Evolutionary conservation across 768 basidiomycete genomes (phyloP).

Genomic region (Clitopilus passeckerianus): DNA sequence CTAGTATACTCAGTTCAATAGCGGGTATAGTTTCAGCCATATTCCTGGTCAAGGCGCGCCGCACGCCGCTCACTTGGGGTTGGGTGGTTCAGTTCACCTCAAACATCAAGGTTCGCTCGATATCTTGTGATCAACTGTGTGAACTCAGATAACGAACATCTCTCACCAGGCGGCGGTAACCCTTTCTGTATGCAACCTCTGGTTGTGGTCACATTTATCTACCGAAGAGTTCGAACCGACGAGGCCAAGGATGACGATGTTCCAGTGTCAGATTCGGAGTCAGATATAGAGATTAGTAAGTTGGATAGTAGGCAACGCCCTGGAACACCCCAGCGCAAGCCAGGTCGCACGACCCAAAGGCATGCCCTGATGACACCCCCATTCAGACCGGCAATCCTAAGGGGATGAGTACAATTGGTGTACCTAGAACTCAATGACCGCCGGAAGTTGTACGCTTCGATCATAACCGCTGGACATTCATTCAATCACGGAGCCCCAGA

Average conservation of each 20-base stretch:
- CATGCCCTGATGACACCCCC: too few species aligned
- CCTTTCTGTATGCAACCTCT: background rate
- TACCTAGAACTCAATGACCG: too few species aligned
- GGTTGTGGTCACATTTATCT: constrained; percentile 1
- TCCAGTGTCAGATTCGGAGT: background rate
- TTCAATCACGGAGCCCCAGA: too few species aligned
- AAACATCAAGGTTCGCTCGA: background rate
- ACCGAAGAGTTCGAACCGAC: background rate
- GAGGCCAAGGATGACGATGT: background rate
- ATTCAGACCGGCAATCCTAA: too few species aligned
- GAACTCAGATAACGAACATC: too few species aligned
- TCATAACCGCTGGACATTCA: too few species aligned
- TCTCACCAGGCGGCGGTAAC: background rate
- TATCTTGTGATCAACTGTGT: background rate
- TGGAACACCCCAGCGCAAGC: too few species aligned
- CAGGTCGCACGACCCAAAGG: too few species aligned
- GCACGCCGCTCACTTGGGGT: background rate
- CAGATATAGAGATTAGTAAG: background rate
- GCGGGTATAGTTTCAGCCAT: background rate
- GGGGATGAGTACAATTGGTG: too few species aligned
- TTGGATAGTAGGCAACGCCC: background rate
- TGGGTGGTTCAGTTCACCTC: background rate
- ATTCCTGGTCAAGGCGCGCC: background rate
- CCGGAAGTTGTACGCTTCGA: too few species aligned
- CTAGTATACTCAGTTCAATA: background rate